Evolutionary conservation across 2,329 filamentous ascomycete species (phyloP).

Genomic region (Hypocreales sp.): DNA sequence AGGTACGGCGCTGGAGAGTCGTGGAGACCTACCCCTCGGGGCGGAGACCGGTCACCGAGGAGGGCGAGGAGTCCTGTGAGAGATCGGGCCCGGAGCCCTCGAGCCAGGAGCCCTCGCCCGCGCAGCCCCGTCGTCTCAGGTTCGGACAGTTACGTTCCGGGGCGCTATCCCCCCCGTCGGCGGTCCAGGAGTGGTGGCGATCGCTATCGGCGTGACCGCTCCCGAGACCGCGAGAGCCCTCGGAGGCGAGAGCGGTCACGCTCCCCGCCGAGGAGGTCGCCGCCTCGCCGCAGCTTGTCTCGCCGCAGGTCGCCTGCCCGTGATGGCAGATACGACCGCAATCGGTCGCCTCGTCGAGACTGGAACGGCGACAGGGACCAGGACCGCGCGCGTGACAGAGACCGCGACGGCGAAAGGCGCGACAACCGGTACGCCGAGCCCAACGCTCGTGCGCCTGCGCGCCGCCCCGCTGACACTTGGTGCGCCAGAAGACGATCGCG

Average conservation of each 20-base stretch:
- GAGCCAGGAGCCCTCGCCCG: constrained; percentile 22
- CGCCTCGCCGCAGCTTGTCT: constrained; percentile 21
- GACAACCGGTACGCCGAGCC: constrained; percentile 21
- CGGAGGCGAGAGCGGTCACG: constrained; percentile 20
- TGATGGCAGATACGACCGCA: constrained; percentile 21
- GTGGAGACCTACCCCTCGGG: constrained; percentile 40
- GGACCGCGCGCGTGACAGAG: constrained; percentile 14
- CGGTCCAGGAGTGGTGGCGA: constrained; percentile 25
- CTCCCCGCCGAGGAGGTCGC: constrained; percentile 20
- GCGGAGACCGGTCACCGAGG: constrained; percentile 29
- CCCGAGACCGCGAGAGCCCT: constrained; percentile 22
- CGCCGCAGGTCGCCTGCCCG: constrained; percentile 19
- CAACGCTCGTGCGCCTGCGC: neutral
- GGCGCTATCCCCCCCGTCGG: constrained; percentile 23
- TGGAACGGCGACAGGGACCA: constrained; percentile 18
- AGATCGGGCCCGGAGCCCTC: constrained; percentile 16
- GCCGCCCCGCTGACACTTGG: too few species aligned
- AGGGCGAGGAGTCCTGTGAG: constrained; percentile 14
- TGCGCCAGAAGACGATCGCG: constrained; percentile 33
- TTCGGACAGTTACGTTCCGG: constrained; percentile 31
- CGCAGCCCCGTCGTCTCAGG: constrained; percentile 20
- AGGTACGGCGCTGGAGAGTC: constrained; percentile 47
- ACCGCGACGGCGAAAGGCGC: constrained; percentile 22
- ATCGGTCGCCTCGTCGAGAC: constrained; percentile 20
- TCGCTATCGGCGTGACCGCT: constrained; percentile 25